Base-by-base conservation (phyloP, 2,329 filamentous ascomycete genomes). In the Trichoderma brevicompactum region DNA sequence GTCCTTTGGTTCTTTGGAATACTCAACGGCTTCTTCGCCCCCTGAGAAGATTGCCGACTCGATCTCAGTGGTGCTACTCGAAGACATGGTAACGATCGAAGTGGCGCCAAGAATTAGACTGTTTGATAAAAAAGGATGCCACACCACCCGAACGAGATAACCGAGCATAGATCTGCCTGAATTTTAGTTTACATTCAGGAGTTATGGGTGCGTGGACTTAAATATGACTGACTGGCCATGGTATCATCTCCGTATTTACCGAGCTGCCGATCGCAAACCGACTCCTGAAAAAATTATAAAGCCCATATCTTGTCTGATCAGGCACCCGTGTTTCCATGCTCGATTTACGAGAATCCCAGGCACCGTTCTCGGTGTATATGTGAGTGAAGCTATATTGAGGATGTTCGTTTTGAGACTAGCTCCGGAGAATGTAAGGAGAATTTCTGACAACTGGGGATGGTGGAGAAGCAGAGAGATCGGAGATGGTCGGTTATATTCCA, bases 41-140 rank as follows among this genome's bases (percentile, higher is more conserved):
- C 40, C 19, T 52, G 46, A 52, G 36, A 61, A 52, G 36, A 52
- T 52, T 43, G 38, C 59, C 59, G 59, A 62, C 28, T 62, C 48
- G 59, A 62, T 53, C 48, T 62, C 58, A 44, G 46, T 62, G 17
- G 28, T 62, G 59, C 59, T 52, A 53, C 34, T 40, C 28, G 60
- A 54, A 38, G 48, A 38, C 49, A 63, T 63, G 60, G 40, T 32
- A 28, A 32, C 40, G 38, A 62, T 40, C 12, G 23, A 46, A 9
- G n/a, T 19, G 28, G 17, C 23, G 34, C 60, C 15, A 13, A 23
- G 23, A 41, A 23, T 15, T 50, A 60, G 19, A 34, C 13, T 17
- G 2, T 19, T 32, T 32, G 36, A 50, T 19, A 23, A 23, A 23
- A 23, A 50, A 15, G 55, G 34, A 28, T 60, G 46, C 7, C 44